A percentile compares a stretch with the other conserved stretches of the same genome.
These are phyloP conservation scores for Westerdykella ornata DNA, from an alignment of 2,329 filamentous ascomycete species.

Conservation along the genomic window DNA sequence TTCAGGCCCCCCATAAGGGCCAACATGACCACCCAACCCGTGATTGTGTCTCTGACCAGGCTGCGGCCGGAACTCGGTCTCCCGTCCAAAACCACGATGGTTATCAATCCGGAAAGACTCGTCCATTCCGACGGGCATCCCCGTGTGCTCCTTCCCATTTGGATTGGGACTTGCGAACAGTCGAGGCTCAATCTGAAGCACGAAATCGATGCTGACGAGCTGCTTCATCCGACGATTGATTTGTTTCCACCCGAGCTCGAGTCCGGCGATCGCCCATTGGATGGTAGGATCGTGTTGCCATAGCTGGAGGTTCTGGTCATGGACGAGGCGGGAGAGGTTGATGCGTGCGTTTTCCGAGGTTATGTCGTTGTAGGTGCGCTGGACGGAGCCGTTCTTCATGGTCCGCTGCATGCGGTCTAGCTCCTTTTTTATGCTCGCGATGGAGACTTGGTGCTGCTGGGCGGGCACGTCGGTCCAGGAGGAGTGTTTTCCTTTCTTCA, in stretches of 20 bases:
- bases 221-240: conserved; percentile 11
- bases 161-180: background rate
- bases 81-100: too few species aligned
- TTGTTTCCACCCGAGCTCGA: conserved; percentile 19
- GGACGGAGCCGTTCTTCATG: conserved; percentile 13
- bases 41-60: too few species aligned
- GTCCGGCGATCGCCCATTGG: conserved; percentile 24
- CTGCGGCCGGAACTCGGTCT: too few species aligned
- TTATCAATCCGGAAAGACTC: too few species aligned
- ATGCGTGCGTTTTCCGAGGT: conserved; percentile 20
- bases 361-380: conserved; percentile 18
- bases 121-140: too few species aligned
- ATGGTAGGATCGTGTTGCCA: conserved; percentile 16
- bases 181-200: conserved; percentile 23
- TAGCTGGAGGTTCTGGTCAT: conserved; percentile 22
- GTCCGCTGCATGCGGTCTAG: conserved; percentile 15
- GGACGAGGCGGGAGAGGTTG: conserved; percentile 22
- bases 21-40: too few species aligned
- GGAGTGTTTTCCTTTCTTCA: conserved; percentile 17
- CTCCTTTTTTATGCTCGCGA: conserved; percentile 17
- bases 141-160: too few species aligned
- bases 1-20: too few species aligned
- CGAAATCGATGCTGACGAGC: conserved; percentile 21
- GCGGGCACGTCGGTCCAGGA: conserved; percentile 25
- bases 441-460: conserved; percentile 16